Evolutionary conservation across 2,329 filamentous ascomycete genomes (phyloP).

Genomic region (Penicillium sumatraense): DNA sequence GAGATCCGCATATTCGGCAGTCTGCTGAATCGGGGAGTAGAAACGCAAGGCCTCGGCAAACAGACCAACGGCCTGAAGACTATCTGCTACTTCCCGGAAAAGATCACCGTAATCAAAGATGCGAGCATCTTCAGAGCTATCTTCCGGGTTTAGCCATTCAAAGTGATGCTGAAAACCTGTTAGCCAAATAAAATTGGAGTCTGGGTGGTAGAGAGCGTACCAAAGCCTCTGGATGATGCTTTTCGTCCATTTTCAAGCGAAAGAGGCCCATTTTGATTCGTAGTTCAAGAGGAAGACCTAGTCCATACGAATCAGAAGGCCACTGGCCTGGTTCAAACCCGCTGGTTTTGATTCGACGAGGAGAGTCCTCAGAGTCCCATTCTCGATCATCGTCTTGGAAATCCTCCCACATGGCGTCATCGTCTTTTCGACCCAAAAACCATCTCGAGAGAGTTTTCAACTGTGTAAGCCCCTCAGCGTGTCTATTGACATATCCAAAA

Average conservation of each 20-base stretch:
- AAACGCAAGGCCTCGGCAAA: conserved; percentile 63
- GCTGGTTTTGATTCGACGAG: conserved; percentile 65
- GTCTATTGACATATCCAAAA: conserved; percentile 67
- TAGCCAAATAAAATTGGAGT: neutral
- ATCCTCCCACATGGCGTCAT: conserved; percentile 78
- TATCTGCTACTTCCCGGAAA: conserved; percentile 72
- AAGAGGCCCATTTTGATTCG: conserved; percentile 83
- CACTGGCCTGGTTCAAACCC: conserved; percentile 64
- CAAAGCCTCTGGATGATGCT: conserved; percentile 70
- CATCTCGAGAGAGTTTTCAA: conserved; percentile 77
- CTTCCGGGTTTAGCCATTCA: conserved; percentile 69
- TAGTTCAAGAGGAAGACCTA: conserved; percentile 77
- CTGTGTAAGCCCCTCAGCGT: conserved; percentile 68
- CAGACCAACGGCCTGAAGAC: conserved; percentile 56
- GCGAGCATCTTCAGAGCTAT: conserved; percentile 53
- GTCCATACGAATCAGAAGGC: conserved; percentile 67
- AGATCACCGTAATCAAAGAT: conserved; percentile 75
- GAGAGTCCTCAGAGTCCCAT: conserved; percentile 76
- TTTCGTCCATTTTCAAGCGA: conserved; percentile 71
- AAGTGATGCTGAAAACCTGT: conserved; percentile 56
- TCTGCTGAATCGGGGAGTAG: conserved; percentile 57
- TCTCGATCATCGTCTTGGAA: conserved; percentile 78
- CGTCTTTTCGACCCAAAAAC: conserved; percentile 71
- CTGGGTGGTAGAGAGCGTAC: conserved; percentile 53
- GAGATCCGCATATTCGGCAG: conserved; percentile 53